These are phyloP conservation scores for Helichrysum umbraculigerum DNA, from an alignment of 129 eudicot species.

Conservation along the genomic window DNA sequence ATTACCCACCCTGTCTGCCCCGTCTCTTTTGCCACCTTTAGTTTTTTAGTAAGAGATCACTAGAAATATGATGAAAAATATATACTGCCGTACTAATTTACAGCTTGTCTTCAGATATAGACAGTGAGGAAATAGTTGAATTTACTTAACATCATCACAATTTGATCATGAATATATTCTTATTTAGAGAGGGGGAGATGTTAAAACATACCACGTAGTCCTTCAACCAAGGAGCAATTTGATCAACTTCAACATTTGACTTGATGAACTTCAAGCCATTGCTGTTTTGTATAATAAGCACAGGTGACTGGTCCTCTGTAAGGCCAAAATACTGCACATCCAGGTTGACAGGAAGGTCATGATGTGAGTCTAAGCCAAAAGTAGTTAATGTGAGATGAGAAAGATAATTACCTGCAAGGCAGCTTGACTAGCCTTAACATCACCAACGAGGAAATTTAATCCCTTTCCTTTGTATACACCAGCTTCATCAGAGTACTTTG, in stretches of 20 bases:
- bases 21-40: not conserved
- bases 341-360: slow-evolving; percentile 21
- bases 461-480: slow-evolving; percentile 61
- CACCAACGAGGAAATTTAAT: slow-evolving; percentile 61
- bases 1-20: not conserved
- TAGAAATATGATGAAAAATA: not conserved
- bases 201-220: slow-evolving; percentile 60
- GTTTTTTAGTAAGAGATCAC: not conserved
- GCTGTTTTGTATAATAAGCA: slow-evolving; percentile 63
- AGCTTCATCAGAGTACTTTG: slow-evolving; percentile 60
- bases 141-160: not conserved
- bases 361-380: not conserved
- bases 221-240: slow-evolving; percentile 76
- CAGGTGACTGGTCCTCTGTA: slow-evolving; percentile 78
- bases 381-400: slow-evolving; percentile 3
- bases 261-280: slow-evolving; percentile 76
- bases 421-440: slow-evolving; percentile 56
- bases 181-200: not conserved
- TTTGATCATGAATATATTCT: not conserved
- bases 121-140: not conserved
- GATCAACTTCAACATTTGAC: slow-evolving; percentile 75
- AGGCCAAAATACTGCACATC: slow-evolving; percentile 75
- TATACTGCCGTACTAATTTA: not conserved
- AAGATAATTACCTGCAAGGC: slow-evolving; percentile 47
- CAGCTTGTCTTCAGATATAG: not conserved